Conservation (phyloP, 1,284 basidiomycete species). For the Fomes fomentarius region DNA sequence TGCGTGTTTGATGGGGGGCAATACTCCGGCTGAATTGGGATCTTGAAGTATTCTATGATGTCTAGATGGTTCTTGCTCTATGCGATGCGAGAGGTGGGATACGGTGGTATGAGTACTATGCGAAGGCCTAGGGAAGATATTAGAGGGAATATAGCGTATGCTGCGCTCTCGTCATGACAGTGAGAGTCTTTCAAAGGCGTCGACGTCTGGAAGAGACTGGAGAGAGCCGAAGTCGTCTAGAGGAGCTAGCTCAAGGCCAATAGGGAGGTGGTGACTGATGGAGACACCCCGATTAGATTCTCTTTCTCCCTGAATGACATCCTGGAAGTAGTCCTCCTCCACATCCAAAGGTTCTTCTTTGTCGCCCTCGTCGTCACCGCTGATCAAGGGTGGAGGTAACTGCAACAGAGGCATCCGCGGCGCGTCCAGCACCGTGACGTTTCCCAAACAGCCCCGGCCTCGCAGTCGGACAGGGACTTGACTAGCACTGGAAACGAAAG, state of each 20-base stretch:
- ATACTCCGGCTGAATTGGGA: no score
- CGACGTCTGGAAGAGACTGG: conserved; percentile 9
- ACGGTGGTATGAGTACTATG: no score
- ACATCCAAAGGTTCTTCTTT: neutral
- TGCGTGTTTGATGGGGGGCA: no score
- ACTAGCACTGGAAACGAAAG: neutral
- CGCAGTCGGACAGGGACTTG: no score
- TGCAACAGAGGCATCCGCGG: conserved; percentile 5
- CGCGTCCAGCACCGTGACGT: neutral
- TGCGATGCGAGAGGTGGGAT: neutral
- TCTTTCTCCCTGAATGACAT: neutral
- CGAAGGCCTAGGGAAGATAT: neutral
- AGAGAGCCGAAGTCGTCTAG: conserved; percentile 7
- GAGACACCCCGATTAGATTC: no score
- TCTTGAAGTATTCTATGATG: no score
- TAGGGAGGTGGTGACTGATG: no score
- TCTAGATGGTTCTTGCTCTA: neutral
- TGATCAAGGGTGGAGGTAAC: neutral
- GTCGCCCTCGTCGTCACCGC: neutral
- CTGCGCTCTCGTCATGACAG: no score
- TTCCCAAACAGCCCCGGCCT: neutral
- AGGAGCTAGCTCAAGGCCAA: neutral
- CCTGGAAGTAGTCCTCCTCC: neutral
- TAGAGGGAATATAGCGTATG: no score
- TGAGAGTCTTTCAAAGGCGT: conserved; percentile 10